Evolutionary conservation across 768 basidiomycete genomes (phyloP).

Genomic region (Macrolepiota fuliginosa): DNA sequence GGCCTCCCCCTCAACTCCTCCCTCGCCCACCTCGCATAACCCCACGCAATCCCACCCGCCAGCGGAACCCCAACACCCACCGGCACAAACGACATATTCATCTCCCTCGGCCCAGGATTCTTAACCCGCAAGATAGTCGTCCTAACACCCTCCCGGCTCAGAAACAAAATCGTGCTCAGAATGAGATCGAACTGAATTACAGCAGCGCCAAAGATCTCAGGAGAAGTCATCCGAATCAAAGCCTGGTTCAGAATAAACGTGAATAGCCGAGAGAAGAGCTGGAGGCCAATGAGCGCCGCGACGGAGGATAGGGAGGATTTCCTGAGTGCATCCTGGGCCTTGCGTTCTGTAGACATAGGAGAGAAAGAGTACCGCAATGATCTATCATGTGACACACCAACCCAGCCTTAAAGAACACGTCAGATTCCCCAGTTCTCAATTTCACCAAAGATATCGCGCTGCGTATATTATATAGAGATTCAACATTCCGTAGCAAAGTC

Average conservation of each 20-base stretch:
- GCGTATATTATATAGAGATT: not conserved
- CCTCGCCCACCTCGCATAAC: constrained; percentile 58
- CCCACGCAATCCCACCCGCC: constrained; percentile 44
- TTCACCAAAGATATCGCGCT: too few species aligned
- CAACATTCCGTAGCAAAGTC: not conserved
- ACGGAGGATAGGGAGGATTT: constrained; percentile 40
- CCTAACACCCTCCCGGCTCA: constrained; percentile 91
- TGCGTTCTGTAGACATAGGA: too few species aligned
- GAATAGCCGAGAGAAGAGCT: constrained; percentile 77
- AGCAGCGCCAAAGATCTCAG: constrained; percentile 84
- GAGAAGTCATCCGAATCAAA: constrained; percentile 79
- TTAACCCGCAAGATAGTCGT: constrained; percentile 74
- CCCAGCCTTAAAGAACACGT: too few species aligned
- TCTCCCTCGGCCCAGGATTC: constrained; percentile 13
- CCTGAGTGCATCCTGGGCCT: constrained; percentile 21
- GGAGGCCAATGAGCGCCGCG: constrained; percentile 78
- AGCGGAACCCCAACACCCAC: constrained; percentile 66
- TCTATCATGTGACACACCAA: too few species aligned
- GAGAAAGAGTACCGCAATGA: too few species aligned
- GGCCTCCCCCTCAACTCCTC: constrained; percentile 57
- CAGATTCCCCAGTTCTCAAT: too few species aligned
- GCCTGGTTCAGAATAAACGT: constrained; percentile 91
- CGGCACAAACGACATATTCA: constrained; percentile 63
- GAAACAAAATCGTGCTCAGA: constrained; percentile 85
- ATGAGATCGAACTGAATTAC: constrained; percentile 94